Conservation (phyloP, 179 eudicot species). For the Vitellaria paradoxa region DNA sequence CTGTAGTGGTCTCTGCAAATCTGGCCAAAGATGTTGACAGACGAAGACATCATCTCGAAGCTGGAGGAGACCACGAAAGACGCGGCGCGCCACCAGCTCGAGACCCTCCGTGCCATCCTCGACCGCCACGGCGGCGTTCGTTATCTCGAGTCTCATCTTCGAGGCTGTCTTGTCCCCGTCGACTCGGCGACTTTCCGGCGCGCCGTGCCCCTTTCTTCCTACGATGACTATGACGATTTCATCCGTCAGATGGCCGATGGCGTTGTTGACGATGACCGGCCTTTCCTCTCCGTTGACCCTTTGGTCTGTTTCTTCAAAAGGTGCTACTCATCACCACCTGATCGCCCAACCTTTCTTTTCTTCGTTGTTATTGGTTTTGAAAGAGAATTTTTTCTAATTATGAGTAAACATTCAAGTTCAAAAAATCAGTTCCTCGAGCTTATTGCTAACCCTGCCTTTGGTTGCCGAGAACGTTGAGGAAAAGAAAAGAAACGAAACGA, state of each 20-base stretch:
- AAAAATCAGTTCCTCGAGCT: neutral
- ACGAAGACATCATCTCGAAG: slow-evolving; percentile 30
- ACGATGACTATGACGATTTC: slow-evolving; percentile 34
- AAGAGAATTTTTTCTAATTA: neutral
- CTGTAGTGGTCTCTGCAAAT: no score
- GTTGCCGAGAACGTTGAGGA: neutral
- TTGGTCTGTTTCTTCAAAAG: slow-evolving; percentile 42
- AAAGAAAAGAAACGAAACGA: neutral
- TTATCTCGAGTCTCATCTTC: slow-evolving; percentile 30
- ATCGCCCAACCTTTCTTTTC: neutral
- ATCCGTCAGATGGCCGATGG: slow-evolving; percentile 30
- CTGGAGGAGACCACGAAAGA: slow-evolving; percentile 29
- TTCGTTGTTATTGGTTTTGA: neutral
- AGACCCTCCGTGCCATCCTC: slow-evolving; percentile 28
- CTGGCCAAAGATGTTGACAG: slow-evolving; percentile 12
- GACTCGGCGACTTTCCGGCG: slow-evolving; percentile 30
- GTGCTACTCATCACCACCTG: slow-evolving; percentile 13
- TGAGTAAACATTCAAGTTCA: neutral
- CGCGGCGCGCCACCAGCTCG: slow-evolving; percentile 33
- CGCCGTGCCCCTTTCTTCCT: slow-evolving; percentile 33
- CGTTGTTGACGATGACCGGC: slow-evolving; percentile 15
- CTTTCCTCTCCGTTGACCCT: slow-evolving; percentile 33
- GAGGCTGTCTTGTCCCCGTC: slow-evolving; percentile 14
- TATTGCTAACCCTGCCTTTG: neutral
- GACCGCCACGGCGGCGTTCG: slow-evolving; percentile 27